Percentiles rank a stretch among this genome's conserved stretches.
phyloP scores from a whole-genome alignment of 2,329 filamentous ascomycete genomes.

The Stylonectria norvegica region DNA sequence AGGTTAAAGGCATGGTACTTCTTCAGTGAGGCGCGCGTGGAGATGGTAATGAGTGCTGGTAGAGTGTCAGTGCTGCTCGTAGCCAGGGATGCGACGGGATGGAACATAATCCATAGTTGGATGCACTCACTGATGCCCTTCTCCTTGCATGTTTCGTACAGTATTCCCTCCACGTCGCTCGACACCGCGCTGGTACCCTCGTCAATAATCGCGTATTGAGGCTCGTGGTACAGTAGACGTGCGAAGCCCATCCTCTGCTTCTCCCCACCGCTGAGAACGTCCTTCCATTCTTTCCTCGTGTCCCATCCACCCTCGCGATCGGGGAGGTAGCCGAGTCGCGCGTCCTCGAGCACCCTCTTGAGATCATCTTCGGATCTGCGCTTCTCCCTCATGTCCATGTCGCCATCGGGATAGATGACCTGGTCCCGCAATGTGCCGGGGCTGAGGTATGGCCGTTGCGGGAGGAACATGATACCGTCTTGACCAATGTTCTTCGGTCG shows the following conservation, averaged over 20 bases:
- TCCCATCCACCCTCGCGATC: constrained; percentile 95
- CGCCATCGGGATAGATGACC: constrained; percentile 95
- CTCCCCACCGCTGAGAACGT: constrained; percentile 93
- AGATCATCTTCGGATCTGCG: constrained; percentile 76
- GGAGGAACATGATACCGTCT: constrained; percentile 98
- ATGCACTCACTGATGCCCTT: constrained; percentile 78
- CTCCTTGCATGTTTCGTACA: constrained; percentile 92
- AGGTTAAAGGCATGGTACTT: constrained; percentile 94
- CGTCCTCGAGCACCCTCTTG: constrained; percentile 73
- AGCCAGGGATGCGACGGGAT: background rate
- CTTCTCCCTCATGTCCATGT: constrained; percentile 85
- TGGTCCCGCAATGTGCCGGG: constrained; percentile 93
- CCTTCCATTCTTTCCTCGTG: constrained; percentile 96
- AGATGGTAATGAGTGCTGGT: constrained; percentile 85
- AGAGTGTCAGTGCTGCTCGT: constrained; percentile 16
- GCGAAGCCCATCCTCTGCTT: constrained; percentile 96
- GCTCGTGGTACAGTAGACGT: constrained; percentile 88
- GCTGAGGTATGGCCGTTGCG: constrained; percentile 87
- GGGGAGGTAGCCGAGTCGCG: constrained; percentile 82
- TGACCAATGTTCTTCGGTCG: constrained; percentile 75
- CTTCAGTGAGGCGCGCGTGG: constrained; percentile 88
- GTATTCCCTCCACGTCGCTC: constrained; percentile 85
- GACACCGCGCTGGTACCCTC: constrained; percentile 94
- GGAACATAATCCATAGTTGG: background rate
- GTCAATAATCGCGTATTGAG: constrained; percentile 88